Percentiles rank a stretch among this genome's conserved stretches.
phyloP scores from a whole-genome alignment of 306 rosid species.

The Fagus sylvatica region DNA sequence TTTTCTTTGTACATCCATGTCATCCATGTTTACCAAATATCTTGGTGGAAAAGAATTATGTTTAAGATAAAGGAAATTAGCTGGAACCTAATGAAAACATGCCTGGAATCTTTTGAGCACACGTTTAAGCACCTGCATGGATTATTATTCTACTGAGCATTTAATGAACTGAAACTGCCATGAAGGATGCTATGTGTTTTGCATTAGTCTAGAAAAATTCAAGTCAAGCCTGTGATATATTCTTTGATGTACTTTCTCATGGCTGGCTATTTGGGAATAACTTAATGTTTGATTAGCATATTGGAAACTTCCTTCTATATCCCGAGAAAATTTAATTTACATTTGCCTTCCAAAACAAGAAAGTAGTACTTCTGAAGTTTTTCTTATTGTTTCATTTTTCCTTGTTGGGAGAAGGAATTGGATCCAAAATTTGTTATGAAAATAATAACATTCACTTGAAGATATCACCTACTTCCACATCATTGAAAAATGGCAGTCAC shows the following conservation, averaged over 20 bases:
- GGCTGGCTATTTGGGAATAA: neutral
- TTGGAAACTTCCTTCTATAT: neutral
- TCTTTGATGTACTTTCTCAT: slow-evolving; percentile 12
- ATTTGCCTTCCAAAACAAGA: slow-evolving; percentile 22
- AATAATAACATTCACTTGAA: neutral
- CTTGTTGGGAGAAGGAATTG: neutral
- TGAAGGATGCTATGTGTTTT: slow-evolving; percentile 25
- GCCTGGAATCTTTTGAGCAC: slow-evolving; percentile 49
- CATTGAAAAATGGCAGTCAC: slow-evolving; percentile 5
- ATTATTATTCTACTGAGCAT: slow-evolving; percentile 17
- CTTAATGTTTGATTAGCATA: slow-evolving; percentile 1
- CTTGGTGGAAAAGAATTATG: slow-evolving; percentile 35
- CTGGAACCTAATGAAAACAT: slow-evolving; percentile 50
- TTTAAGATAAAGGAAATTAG: slow-evolving; percentile 28
- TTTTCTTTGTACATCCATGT: slow-evolving; percentile 45
- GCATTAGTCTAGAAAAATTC: neutral
- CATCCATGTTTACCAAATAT: slow-evolving; percentile 51
- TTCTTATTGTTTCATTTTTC: neutral
- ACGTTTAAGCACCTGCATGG: slow-evolving; percentile 40
- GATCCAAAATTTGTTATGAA: neutral
- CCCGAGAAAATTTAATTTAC: slow-evolving; percentile 13
- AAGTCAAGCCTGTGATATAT: slow-evolving; percentile 12
- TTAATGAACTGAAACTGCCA: slow-evolving; percentile 34
- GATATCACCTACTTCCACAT: slow-evolving; percentile 2
- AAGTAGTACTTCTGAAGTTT: slow-evolving; percentile 27